Conservation (phyloP, 305 asterid species). For the Solanum chacoense region DNA sequence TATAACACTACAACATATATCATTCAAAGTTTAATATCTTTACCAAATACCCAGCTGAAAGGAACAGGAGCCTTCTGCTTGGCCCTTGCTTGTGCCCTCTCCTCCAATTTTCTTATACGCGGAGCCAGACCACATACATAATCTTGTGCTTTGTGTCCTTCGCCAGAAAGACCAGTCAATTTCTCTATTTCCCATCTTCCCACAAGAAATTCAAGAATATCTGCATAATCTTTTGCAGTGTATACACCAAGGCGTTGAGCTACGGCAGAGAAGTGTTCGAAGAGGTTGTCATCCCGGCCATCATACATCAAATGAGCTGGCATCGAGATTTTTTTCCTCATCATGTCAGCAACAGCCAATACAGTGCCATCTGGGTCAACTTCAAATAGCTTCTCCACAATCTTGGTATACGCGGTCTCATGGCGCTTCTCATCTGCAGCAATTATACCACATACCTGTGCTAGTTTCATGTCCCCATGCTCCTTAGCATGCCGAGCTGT, state of each 20-base stretch:
- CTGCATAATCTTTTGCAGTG: constrained; percentile 10
- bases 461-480: constrained; percentile 12
- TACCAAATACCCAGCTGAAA: constrained; percentile 12
- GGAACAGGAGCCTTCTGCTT: background rate
- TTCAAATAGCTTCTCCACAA: constrained; percentile 14
- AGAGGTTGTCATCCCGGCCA: constrained; percentile 10
- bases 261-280: constrained; percentile 13
- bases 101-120: constrained; percentile 8
- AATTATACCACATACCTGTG: constrained; percentile 11
- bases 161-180: constrained; percentile 11
- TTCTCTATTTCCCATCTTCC: constrained; percentile 13
- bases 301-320: constrained; percentile 18
- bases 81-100: constrained; percentile 13
- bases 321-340: constrained; percentile 15
- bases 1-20: background rate
- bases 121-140: constrained; percentile 8
- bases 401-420: constrained; percentile 11
- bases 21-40: constrained; percentile 5
- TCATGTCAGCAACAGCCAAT: constrained; percentile 9
- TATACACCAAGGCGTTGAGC: constrained; percentile 15
- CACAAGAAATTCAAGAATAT: constrained; percentile 12
- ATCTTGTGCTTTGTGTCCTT: constrained; percentile 13
- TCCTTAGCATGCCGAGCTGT: constrained; percentile 14
- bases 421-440: constrained; percentile 15
- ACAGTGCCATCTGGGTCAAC: constrained; percentile 8